Base-by-base conservation (phyloP, 257 asterid species). In the Cordia subcordata region DNA sequence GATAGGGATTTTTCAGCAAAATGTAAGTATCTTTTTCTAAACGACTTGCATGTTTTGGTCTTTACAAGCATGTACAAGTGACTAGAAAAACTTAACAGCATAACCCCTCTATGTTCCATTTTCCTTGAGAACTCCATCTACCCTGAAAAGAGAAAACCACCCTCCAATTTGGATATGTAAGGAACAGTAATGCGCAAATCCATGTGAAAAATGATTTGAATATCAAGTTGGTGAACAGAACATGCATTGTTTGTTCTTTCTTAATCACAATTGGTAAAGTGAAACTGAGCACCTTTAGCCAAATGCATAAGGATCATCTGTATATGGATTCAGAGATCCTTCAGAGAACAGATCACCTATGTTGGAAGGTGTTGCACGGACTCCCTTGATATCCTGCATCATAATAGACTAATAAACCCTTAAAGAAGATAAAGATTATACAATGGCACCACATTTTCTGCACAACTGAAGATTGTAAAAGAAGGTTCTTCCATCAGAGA, bases 321-420 rank as follows among this genome's bases (percentile, higher is more conserved):
- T 89, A 68, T 93, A 93, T 47, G 99, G 99, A 75, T 93, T 86
- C 80, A 93, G 68, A 46, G 96, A 89, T 70, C 97, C 99, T 80
- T 93, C 99, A 9, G 94, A 73, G 75, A 93, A 93, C 80, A 93
- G 71, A 81, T 89, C 97, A 15, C 95, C 94, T 37, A 93, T 84
- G 75, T 85, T 85, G 66, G 96, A 79, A 65, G 90, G 84, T 44
- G 78, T 75, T 58, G 82, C 78, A 39, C 50, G 73, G 71, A n/a
- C 83, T 42, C 67, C 72, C 74, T 72, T 84, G 46, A 63, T 66
- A 58, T 65, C 81, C 99, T 92, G 75, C 64, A 49, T 14, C 35
- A 46, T 18, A 55, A 33, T 23, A 27, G 32, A 60, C 11, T 15
- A 10, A 23, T 49, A 52, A 45, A 14, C 10, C 11, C 62, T 54